Conservation (phyloP, 192 early-diverging fungal species). For the Linnemannia exigua region DNA sequence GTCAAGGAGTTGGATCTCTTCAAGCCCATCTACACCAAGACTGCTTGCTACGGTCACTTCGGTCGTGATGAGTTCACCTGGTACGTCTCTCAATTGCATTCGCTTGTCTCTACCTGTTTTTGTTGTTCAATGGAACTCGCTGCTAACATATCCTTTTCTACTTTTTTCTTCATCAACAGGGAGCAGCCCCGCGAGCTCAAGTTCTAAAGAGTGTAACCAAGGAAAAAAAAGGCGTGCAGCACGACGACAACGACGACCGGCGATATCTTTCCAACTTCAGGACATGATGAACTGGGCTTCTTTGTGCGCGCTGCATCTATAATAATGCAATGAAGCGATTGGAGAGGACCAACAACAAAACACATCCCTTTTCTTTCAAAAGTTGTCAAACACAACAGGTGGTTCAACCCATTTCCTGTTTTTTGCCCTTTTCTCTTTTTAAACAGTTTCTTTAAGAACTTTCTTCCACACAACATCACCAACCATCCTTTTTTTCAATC, state of each 20-base stretch:
- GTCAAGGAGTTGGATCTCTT: conserved; percentile 98
- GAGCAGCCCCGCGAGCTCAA: conserved; percentile 58
- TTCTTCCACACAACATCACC: not conserved
- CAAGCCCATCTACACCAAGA: conserved; percentile 98
- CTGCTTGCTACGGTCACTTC: conserved; percentile 97
- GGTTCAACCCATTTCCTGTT: conserved; percentile 55
- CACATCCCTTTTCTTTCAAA: conserved; percentile 28
- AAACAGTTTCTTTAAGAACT: conserved; percentile 28
- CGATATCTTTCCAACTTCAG: not conserved
- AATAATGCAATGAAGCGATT: conserved; percentile 46
- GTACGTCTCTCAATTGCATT: conserved; percentile 15
- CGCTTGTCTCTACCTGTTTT: not conserved
- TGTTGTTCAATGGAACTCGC: not conserved
- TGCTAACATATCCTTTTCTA: too few relatives aligned
- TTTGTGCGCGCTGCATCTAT: conserved; percentile 13
- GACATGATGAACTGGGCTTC: not conserved
- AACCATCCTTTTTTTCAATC: conserved; percentile 8
- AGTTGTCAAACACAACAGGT: conserved; percentile 38
- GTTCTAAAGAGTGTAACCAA: conserved; percentile 49
- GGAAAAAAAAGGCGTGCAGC: conserved; percentile 46
- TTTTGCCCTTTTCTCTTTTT: conserved; percentile 32
- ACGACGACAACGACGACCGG: not conserved
- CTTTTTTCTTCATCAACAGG: conserved; percentile 27
- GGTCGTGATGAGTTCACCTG: conserved; percentile 81
- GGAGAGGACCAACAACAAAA: conserved; percentile 2